Base-by-base conservation (phyloP, 768 basidiomycete species). In the Chalciporus chontae region DNA sequence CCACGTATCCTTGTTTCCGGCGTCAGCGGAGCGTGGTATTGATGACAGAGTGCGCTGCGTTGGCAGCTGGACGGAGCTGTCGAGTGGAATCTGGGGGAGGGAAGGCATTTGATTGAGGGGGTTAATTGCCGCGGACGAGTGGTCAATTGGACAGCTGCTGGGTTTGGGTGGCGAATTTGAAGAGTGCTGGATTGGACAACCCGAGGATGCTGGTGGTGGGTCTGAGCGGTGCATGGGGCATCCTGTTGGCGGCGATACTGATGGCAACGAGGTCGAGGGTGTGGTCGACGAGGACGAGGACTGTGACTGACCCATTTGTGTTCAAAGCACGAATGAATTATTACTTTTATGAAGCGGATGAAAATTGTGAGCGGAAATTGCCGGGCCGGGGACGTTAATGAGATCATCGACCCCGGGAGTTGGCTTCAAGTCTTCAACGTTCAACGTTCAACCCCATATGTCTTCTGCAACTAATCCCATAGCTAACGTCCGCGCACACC, bases 101-200 rank as follows among this genome's bases (percentile, higher is more conserved):
- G 69, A 59, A 1, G 95, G 95, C 78, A 98, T 96, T 60, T 94
- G 84, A 71, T 96, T 98, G 44, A 76, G 69, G 0, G 81, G 79
- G 63, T 90, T 88, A 47, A 94, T 65, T 10, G 55, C 52, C 18
- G 69, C 58, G 13, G 62, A 56, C 34, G 71, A 69, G 54, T 85
- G 80, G 56, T 83, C 77, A 10, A 88, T 69, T 2, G 87, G 88
- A 60, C 86, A 88, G 62, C 78, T 74, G 31, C 69, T 68, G 32
- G 24, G 39, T 32, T 41, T 40, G 3, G 49, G 9, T 10, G 69
- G 67, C 17, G 71, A 53, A n/a, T 36, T 36, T 14, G 34, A 36
- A 5, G 34, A 6, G 47, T 78, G 75, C 31, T 73, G 68, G 34
- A 80, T 57, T 14, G 78, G 79, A 52, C 78, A 80, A n/a, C 57